Percentiles rank a stretch among this genome's conserved stretches.
phyloP scores from a whole-genome alignment of 208 protist species.

The Crithidia bombi region DNA sequence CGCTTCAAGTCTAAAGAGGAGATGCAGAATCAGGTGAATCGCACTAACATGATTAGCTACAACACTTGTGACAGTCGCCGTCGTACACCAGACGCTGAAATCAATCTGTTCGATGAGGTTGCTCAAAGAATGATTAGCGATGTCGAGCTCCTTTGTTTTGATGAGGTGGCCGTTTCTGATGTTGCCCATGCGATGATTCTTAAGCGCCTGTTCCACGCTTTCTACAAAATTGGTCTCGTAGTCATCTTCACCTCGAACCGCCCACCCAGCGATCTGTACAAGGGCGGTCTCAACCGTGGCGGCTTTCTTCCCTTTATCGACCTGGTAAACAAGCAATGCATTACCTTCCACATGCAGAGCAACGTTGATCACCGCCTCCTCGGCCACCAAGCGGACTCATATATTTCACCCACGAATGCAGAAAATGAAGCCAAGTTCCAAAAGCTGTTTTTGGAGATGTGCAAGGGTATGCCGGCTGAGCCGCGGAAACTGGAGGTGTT shows the following conservation, averaged over 20 bases:
- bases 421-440: slow-evolving; percentile 78
- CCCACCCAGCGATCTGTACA: slow-evolving; percentile 86
- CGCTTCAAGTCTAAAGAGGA: slow-evolving; percentile 71
- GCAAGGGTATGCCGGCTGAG: slow-evolving; percentile 77
- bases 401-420: slow-evolving; percentile 59
- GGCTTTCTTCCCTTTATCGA: slow-evolving; percentile 96
- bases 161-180: slow-evolving; percentile 93
- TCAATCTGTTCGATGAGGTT: slow-evolving; percentile 86
- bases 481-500: slow-evolving; percentile 67
- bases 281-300: slow-evolving; percentile 93
- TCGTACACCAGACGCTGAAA: slow-evolving; percentile 68
- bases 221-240: slow-evolving; percentile 92
- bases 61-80: slow-evolving; percentile 52
- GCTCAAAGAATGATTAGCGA: slow-evolving; percentile 87
- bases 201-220: slow-evolving; percentile 89
- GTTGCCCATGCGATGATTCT: slow-evolving; percentile 97
- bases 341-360: slow-evolving; percentile 90
- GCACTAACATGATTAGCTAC: slow-evolving; percentile 55
- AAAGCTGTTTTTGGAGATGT: slow-evolving; percentile 79
- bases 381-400: slow-evolving; percentile 71
- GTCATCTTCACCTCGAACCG: slow-evolving; percentile 95
- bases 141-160: slow-evolving; percentile 95
- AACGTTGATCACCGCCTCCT: slow-evolving; percentile 92
- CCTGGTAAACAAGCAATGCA: slow-evolving; percentile 85
- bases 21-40: slow-evolving; percentile 32